Base-by-base conservation (phyloP, 306 rosid genomes). In the Prunus davidiana region DNA sequence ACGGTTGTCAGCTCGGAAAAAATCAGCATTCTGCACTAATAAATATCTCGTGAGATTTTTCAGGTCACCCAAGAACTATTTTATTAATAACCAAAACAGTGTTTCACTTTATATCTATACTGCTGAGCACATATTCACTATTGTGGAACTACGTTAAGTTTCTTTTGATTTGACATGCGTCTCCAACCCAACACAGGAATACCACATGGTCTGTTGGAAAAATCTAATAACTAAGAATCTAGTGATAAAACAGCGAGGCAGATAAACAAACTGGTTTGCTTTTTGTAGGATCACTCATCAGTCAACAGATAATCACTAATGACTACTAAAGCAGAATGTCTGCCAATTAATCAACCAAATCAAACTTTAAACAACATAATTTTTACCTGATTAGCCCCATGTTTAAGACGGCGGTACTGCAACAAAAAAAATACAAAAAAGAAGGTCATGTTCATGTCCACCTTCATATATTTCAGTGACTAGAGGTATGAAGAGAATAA, bases 361-460 rank as follows among this genome's bases (percentile, higher is more conserved):
- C 28, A 64, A 55, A 20, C 12, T 5, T 55, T 72, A 14, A 32
- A 64, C 43, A 57, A 69, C 49, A 51, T 50, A 34, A 50, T 24
- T 63, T 71, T 79, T 77, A 95, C 99, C 99, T 89, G 97, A 89
- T 88, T 95, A 69, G 84, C 68, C 73, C 99, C 97, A 84, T 92
- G 99, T 86, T 95, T 95, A 76, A 92, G 95, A 84, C 99, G 97
- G 25, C 99, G 97, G 82, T 95, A 95, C 99, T 95, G 93, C 63
- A 60, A 82, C 81, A 81, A 82, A 38, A 78, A 79, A 78, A 45
- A 64, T 47, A 47, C 51, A 77, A 52, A 61, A 19, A 22, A 58
- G 22, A 55, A 12, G 20, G 76, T 88, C 79, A 73, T 30, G 38
- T 32, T 72, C 78, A 70, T 49, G n/a, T 79, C 80, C 65, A 57